Evolutionary conservation across 2,329 filamentous ascomycete genomes (phyloP).

Genomic region (Dendrostoma leiphaemia): DNA sequence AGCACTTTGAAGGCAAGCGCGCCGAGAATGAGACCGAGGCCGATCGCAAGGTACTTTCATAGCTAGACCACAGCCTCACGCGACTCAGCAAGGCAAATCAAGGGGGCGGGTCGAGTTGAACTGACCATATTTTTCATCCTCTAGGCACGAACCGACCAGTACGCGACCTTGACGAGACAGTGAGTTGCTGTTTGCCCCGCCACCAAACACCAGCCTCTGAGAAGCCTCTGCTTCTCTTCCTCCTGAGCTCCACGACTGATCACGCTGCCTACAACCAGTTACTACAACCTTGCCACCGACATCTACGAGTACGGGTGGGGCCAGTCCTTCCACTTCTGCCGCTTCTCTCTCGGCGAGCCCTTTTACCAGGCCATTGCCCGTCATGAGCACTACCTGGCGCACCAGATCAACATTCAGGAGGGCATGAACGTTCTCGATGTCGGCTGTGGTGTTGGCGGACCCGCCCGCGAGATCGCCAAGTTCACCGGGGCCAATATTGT

Average conservation of each 20-base stretch:
- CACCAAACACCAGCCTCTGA: neutral
- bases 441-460: conserved; percentile 94
- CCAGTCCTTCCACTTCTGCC: conserved; percentile 95
- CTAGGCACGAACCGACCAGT: conserved; percentile 78
- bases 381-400: conserved; percentile 96
- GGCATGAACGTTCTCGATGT: conserved; percentile 92
- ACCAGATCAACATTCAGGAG: conserved; percentile 81
- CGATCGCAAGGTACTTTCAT: conserved; percentile 72
- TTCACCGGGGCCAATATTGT: conserved; percentile 88
- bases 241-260: no score
- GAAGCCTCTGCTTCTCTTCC: conserved; percentile 18
- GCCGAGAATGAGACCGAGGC: conserved; percentile 77
- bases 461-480: conserved; percentile 92
- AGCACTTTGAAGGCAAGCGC: conserved; percentile 79
- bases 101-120: neutral
- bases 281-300: conserved; percentile 97
- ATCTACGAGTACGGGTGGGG: conserved; percentile 97
- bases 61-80: no score
- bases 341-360: conserved; percentile 80
- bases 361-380: conserved; percentile 92
- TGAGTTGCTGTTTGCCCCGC: conserved; percentile 50
- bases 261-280: conserved; percentile 56
- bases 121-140: conserved; percentile 22
- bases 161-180: conserved; percentile 91
- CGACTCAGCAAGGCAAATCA: no score